A percentile compares a stretch with the other conserved stretches of the same genome.
Conservation (phyloP, 2,329 filamentous ascomycete genomes). For the Trichoderma atroviride region DNA sequence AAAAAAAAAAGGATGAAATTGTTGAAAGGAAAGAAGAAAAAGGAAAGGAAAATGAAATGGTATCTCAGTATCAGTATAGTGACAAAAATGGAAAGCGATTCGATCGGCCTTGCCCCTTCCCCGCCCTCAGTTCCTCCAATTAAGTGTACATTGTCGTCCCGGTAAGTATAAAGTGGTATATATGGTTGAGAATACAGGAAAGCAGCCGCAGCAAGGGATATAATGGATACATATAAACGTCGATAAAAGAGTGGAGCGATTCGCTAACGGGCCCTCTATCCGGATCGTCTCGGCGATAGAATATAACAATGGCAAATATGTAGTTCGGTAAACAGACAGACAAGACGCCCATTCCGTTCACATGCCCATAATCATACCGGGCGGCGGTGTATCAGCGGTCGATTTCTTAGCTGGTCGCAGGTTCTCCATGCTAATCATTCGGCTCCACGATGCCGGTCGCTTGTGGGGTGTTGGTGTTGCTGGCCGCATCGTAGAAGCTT, state of each 20-base stretch:
- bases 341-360: slow-evolving; percentile 21
- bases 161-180: slow-evolving; percentile 21
- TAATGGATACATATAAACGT: slow-evolving; percentile 14
- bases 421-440: slow-evolving; percentile 43
- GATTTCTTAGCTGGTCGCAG: slow-evolving; percentile 43
- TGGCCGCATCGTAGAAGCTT: slow-evolving; percentile 37
- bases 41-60: slow-evolving; percentile 20
- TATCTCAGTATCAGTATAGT: slow-evolving; percentile 25
- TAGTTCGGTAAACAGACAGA: neutral
- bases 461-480: slow-evolving; percentile 45
- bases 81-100: slow-evolving; percentile 25
- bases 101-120: neutral
- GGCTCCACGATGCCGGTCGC: slow-evolving; percentile 45
- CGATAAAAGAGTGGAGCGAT: slow-evolving; percentile 19
- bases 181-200: slow-evolving; percentile 12
- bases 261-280: slow-evolving; percentile 8
- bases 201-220: slow-evolving; percentile 21
- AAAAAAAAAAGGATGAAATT: neutral
- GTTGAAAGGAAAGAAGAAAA: neutral
- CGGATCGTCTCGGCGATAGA: neutral
- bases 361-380: slow-evolving; percentile 34
- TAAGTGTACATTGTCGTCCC: slow-evolving; percentile 30
- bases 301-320: neutral
- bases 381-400: slow-evolving; percentile 31
- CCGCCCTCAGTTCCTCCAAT: slow-evolving; percentile 24